Evolutionary conservation across 805 yeast genomes (phyloP).

Genomic region (Brettanomyces bruxellensis): DNA sequence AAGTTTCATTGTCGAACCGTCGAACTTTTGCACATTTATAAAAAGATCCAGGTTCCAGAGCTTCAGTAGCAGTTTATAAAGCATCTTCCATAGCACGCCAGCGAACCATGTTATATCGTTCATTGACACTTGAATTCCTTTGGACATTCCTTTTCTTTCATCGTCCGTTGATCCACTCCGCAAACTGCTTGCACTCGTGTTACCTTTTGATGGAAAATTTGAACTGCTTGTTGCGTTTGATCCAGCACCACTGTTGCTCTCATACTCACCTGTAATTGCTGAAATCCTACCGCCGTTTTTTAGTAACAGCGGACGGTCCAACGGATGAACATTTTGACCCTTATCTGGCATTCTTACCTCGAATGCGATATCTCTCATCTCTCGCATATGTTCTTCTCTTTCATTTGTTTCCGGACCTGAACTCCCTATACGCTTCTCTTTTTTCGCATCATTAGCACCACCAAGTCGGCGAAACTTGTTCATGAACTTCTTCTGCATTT

Average conservation of each 20-base stretch:
- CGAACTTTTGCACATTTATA: slow-evolving; percentile 16
- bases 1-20: slow-evolving; percentile 13
- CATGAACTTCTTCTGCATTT: slow-evolving; percentile 5
- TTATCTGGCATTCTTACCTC: slow-evolving; percentile 13
- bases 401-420: too few species aligned
- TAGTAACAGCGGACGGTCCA: slow-evolving; percentile 21
- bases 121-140: background rate
- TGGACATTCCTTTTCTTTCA: background rate
- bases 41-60: slow-evolving; percentile 22
- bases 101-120: slow-evolving; percentile 11
- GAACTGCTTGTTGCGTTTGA: background rate
- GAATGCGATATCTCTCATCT: slow-evolving; percentile 22
- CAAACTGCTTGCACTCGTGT: background rate
- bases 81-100: slow-evolving; percentile 4
- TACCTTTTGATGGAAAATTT: background rate
- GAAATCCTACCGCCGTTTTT: slow-evolving; percentile 10
- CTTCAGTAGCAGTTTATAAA: slow-evolving; percentile 3
- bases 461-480: slow-evolving; percentile 6
- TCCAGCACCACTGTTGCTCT: background rate
- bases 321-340: slow-evolving; percentile 19
- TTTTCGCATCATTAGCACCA: slow-evolving; percentile 4
- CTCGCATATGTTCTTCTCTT: slow-evolving; percentile 7
- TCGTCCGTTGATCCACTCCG: background rate
- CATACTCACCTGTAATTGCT: slow-evolving; percentile 2
- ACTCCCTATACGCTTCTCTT: too few species aligned